Evolutionary conservation across 257 asterid species (phyloP).

Genomic region (Solanum sparsipilum): DNA sequence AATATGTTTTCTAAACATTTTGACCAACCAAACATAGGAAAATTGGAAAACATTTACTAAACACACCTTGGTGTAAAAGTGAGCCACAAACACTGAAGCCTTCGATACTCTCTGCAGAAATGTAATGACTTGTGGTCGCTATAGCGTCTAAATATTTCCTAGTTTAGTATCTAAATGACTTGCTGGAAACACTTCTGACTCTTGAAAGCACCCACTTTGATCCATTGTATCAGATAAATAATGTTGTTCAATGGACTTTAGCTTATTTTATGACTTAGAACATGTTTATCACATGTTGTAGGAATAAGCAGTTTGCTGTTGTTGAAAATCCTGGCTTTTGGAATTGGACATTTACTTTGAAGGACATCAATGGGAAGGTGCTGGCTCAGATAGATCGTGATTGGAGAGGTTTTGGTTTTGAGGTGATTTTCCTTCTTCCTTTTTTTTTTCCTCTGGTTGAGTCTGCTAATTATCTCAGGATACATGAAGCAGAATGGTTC

Average conservation of each 20-base stretch:
- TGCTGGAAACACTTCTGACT: not conserved
- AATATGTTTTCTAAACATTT: not conserved
- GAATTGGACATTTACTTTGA: constrained; percentile 94
- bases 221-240: not conserved
- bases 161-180: not conserved
- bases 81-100: not conserved
- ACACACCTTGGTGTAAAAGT: not conserved
- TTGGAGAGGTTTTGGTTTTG: constrained; percentile 96
- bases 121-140: not conserved
- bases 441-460: not conserved
- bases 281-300: constrained; percentile 18
- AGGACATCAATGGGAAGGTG: constrained; percentile 79
- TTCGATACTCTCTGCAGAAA: not conserved
- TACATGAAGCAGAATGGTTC: not conserved
- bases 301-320: constrained; percentile 82
- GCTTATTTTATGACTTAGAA: not conserved
- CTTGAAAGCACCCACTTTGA: not conserved
- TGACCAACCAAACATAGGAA: not conserved
- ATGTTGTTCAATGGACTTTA: not conserved
- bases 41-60: not conserved
- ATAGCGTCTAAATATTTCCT: not conserved
- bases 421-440: constrained; percentile 33
- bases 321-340: constrained; percentile 96
- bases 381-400: constrained; percentile 93
- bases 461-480: not conserved